These are phyloP conservation scores for Thermothelomyces thermophilus DNA, from an alignment of 2,329 filamentous ascomycete species.

Conservation along the genomic window DNA sequence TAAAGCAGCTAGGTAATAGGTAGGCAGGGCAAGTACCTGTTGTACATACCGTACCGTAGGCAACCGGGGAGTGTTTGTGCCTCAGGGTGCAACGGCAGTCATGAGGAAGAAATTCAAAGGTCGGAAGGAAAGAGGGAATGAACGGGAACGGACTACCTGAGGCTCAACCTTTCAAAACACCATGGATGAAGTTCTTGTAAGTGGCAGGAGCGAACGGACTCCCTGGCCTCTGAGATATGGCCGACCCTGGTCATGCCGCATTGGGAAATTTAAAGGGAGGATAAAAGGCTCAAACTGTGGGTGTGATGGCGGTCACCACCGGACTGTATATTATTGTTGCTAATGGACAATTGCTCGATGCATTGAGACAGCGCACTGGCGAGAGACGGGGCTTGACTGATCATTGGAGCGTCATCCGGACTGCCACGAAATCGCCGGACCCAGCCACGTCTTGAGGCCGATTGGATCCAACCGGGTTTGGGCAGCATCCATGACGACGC, in stretches of 20 bases:
- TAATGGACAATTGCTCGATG: neutral
- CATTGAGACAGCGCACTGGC: slow-evolving; percentile 4
- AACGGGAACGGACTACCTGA: no score
- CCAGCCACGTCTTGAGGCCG: slow-evolving; percentile 15
- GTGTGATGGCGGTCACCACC: neutral
- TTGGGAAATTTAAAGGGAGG: neutral
- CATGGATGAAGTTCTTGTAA: neutral
- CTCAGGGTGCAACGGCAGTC: no score
- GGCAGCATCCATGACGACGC: slow-evolving; percentile 17
- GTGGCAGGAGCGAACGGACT: no score
- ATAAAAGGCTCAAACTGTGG: neutral
- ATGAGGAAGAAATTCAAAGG: no score
- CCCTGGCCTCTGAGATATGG: no score
- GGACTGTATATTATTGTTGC: neutral
- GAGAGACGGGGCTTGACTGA: neutral
- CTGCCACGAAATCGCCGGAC: slow-evolving; percentile 11
- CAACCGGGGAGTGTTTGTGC: no score
- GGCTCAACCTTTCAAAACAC: neutral
- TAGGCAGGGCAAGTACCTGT: no score
- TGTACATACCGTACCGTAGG: no score
- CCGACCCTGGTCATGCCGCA: neutral
- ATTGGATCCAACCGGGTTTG: slow-evolving; percentile 15
- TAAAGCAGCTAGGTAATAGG: no score
- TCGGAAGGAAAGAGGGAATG: no score
- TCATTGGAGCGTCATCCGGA: slow-evolving; percentile 9